Conservation (phyloP, 179 eudicot species). For the Beta lomatogona region DNA sequence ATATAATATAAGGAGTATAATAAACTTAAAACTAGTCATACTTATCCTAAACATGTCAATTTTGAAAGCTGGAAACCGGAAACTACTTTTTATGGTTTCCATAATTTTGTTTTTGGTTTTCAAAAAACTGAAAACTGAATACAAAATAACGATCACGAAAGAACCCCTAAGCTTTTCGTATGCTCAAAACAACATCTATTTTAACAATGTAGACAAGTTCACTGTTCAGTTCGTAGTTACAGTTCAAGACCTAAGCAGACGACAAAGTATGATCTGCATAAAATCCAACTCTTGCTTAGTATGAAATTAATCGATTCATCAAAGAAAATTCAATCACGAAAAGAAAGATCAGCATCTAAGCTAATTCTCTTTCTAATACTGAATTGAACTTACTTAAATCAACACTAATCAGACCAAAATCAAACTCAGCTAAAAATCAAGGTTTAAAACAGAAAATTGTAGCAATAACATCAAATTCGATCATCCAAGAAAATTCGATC, state of each 20-base stretch:
- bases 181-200: background rate
- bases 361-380: background rate
- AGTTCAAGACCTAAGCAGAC: background rate
- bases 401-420: background rate
- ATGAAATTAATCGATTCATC: slow-evolving; percentile 3
- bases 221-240: too few species aligned
- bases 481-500: slow-evolving; percentile 29
- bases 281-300: background rate
- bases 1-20: too few species aligned
- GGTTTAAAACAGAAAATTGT: background rate
- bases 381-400: background rate
- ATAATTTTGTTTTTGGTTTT: too few species aligned
- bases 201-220: too few species aligned
- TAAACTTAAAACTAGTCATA: too few species aligned
- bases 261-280: background rate
- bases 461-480: background rate
- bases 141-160: too few species aligned
- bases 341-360: background rate
- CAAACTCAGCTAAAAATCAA: background rate
- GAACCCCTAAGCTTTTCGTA: background rate
- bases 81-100: too few species aligned
- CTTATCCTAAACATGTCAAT: too few species aligned
- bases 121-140: too few species aligned
- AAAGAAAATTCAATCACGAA: slow-evolving; percentile 56
- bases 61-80: too few species aligned